phyloP scores from a whole-genome alignment of 257 asterid genomes.

The Thymus quinquecostatus region DNA sequence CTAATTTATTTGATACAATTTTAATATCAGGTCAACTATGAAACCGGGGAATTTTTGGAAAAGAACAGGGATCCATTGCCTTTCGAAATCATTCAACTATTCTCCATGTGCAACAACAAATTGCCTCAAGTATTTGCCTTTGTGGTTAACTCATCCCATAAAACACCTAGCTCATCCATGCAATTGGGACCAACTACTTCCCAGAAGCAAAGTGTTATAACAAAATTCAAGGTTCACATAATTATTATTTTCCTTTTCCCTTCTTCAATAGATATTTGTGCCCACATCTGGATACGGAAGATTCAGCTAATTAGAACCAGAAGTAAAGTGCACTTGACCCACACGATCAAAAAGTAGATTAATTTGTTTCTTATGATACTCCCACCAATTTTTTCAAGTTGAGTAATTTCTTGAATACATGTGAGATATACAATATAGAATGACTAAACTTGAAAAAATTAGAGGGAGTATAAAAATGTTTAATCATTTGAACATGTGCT shows the following conservation, averaged over 20 bases:
- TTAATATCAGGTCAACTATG: slow-evolving; percentile 43
- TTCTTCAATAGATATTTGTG: not conserved
- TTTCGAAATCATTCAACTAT: slow-evolving; percentile 67
- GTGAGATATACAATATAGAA: no score
- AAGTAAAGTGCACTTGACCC: slow-evolving; percentile 5
- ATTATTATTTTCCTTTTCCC: slow-evolving; percentile 14
- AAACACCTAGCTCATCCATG: slow-evolving; percentile 39
- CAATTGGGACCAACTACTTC: slow-evolving; percentile 46
- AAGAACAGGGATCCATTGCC: slow-evolving; percentile 85
- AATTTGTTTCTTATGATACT: slow-evolving; percentile 1
- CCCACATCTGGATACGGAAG: not conserved
- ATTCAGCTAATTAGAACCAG: not conserved
- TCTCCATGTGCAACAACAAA: slow-evolving; percentile 60
- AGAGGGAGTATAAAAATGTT: not conserved
- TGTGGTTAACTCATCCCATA: slow-evolving; percentile 33
- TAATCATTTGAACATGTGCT: slow-evolving; percentile 12
- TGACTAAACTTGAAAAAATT: no score
- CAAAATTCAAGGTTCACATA: slow-evolving; percentile 73
- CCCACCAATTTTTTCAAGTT: no score
- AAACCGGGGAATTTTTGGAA: slow-evolving; percentile 78
- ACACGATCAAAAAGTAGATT: slow-evolving; percentile 1
- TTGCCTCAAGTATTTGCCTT: slow-evolving; percentile 66
- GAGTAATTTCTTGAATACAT: no score
- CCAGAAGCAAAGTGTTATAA: slow-evolving; percentile 74
- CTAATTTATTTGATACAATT: slow-evolving; percentile 14